Evolutionary conservation across 1,139 yeast genomes (phyloP).

Genomic region (Hyphopichia fennica): DNA sequence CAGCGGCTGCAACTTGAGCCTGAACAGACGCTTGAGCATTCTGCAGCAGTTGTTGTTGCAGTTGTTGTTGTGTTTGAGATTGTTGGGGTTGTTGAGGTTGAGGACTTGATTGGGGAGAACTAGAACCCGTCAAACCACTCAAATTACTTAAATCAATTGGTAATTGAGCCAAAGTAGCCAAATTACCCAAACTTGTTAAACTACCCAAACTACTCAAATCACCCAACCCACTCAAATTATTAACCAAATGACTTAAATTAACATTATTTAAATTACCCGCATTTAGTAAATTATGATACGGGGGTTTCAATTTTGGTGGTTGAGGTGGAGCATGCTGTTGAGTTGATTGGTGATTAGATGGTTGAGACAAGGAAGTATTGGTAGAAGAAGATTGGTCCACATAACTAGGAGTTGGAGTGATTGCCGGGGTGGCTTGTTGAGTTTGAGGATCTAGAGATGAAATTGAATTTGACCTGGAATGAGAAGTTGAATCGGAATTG

Average conservation of each 20-base stretch:
- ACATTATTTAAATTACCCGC: conserved; percentile 49
- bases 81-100: conserved; percentile 1
- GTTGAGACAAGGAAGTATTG: no score
- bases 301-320: not conserved
- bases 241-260: conserved; percentile 46
- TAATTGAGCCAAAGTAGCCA: conserved; percentile 46
- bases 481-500: not conserved
- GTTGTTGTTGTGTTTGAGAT: conserved; percentile 15
- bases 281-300: conserved; percentile 19
- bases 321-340: not conserved
- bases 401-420: conserved; percentile 16
- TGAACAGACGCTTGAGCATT: not conserved
- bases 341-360: conserved; percentile 3
- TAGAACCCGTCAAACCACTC: conserved; percentile 28
- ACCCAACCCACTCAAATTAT: conserved; percentile 39
- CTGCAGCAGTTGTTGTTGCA: conserved; percentile 13
- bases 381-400: not conserved
- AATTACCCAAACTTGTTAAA: conserved; percentile 40
- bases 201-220: conserved; percentile 39
- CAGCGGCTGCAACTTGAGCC: conserved; percentile 3
- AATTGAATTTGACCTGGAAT: not conserved
- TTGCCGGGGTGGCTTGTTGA: conserved; percentile 21
- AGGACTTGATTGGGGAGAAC: conserved; percentile 1
- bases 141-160: conserved; percentile 43
- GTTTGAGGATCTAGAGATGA: conserved; percentile 11